Percentiles rank a stretch among this genome's conserved stretches.
Conservation (phyloP, 225 moss, liverwort and hornwort species). For the Polytrichum formosum region DNA sequence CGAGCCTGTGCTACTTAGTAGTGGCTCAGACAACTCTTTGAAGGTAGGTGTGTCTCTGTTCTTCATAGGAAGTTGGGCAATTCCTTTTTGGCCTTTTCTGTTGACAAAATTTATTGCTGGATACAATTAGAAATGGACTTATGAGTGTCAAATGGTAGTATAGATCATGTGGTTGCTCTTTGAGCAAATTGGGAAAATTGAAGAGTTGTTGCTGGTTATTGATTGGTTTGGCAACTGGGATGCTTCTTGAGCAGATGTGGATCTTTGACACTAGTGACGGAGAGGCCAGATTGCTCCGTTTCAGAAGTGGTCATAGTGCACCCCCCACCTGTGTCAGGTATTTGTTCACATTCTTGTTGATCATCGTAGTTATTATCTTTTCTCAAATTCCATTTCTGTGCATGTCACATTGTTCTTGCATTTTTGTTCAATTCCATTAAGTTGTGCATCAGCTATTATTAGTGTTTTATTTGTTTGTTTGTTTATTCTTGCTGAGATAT, state of each 20-base stretch:
- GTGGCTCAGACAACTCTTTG: conserved; percentile 77
- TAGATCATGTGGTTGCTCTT: too few relatives aligned
- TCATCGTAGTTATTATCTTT: background rate
- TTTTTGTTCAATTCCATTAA: too few relatives aligned
- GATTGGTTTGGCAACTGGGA: too few relatives aligned
- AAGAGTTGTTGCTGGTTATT: too few relatives aligned
- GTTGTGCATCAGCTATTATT: too few relatives aligned
- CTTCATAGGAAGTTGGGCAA: background rate
- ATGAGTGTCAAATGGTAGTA: too few relatives aligned
- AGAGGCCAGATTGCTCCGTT: conserved; percentile 79
- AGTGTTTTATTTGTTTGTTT: too few relatives aligned
- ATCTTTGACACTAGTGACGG: conserved; percentile 92
- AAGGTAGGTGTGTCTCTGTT: conserved; percentile 36
- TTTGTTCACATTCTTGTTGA: background rate
- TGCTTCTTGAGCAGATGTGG: conserved; percentile 71
- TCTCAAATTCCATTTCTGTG: background rate
- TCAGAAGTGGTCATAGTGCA: conserved; percentile 90
- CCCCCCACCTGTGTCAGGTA: conserved; percentile 74
- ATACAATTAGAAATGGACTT: too few relatives aligned
- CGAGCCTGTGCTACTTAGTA: conserved; percentile 89
- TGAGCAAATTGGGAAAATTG: too few relatives aligned
- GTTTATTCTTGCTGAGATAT: background rate
- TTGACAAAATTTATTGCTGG: too few relatives aligned
- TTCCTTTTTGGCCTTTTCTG: background rate
- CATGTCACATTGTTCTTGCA: background rate